Conservation (phyloP, 2,329 filamentous ascomycete species). For the Pseudocercospora macadamiae region DNA sequence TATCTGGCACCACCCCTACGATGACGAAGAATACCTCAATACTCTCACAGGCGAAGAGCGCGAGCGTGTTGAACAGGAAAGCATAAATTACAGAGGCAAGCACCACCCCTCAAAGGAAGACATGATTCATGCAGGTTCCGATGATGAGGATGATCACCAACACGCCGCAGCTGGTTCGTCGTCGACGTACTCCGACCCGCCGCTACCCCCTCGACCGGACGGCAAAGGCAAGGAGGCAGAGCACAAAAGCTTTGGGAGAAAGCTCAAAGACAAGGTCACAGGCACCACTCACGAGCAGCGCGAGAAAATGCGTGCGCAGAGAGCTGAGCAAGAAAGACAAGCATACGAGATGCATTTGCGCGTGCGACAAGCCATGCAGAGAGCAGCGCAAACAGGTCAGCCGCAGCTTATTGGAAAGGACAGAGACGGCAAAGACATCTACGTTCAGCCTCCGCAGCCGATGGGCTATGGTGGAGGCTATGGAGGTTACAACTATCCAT, state of each 20-base stretch:
- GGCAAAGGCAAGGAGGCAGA: constrained; percentile 38
- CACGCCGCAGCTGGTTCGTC: constrained; percentile 19
- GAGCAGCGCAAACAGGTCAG: constrained; percentile 57
- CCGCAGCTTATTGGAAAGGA: constrained; percentile 61
- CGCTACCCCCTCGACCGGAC: constrained; percentile 29
- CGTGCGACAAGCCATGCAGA: constrained; percentile 55
- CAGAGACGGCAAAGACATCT: constrained; percentile 58
- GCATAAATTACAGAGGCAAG: constrained; percentile 34
- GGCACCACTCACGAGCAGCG: constrained; percentile 60
- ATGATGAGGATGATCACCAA: constrained; percentile 43
- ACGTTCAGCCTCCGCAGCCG: constrained; percentile 56
- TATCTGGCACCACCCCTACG: constrained; percentile 65
- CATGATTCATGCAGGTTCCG: constrained; percentile 52
- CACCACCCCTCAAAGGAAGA: constrained; percentile 41
- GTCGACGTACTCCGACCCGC: constrained; percentile 19
- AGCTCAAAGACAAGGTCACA: constrained; percentile 63
- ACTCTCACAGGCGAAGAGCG: constrained; percentile 55
- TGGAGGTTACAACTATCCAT: constrained; percentile 44
- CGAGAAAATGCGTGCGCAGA: constrained; percentile 47
- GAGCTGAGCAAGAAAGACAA: constrained; percentile 54
- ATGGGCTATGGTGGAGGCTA: constrained; percentile 36
- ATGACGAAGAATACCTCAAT: constrained; percentile 58
- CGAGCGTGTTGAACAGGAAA: constrained; percentile 47
- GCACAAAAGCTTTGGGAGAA: constrained; percentile 52
- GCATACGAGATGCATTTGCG: constrained; percentile 58